Evolutionary conservation across 495 filamentous ascomycete species (phyloP).

Genomic region (Hypomontagnella submonticulosa): DNA sequence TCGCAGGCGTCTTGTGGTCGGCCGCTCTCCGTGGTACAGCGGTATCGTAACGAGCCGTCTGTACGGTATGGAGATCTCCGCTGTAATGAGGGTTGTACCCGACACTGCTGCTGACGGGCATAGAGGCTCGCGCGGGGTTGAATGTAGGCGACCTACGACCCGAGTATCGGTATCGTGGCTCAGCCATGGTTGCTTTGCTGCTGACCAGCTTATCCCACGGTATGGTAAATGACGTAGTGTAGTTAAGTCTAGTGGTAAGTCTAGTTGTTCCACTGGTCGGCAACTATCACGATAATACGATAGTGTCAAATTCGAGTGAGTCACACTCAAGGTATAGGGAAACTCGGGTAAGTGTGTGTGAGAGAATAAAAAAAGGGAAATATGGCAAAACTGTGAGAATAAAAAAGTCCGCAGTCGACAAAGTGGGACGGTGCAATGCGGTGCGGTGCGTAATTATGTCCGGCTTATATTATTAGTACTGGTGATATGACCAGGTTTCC

Average conservation of each 20-base stretch:
- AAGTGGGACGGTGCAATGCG: slow-evolving; percentile 30
- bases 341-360: slow-evolving; percentile 23
- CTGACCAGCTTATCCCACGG: slow-evolving; percentile 4
- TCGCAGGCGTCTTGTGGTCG: slow-evolving; percentile 43
- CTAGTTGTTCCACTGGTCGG: slow-evolving; percentile 4
- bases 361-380: slow-evolving; percentile 23
- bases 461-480: slow-evolving; percentile 26
- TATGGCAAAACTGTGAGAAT: slow-evolving; percentile 15
- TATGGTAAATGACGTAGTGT: slow-evolving; percentile 26
- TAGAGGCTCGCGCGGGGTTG: slow-evolving; percentile 60
- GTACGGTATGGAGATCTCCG: slow-evolving; percentile 55
- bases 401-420: slow-evolving; percentile 1
- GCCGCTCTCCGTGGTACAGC: slow-evolving; percentile 42
- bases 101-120: slow-evolving; percentile 50
- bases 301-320: slow-evolving; percentile 16
- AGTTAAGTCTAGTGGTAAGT: neutral
- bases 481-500: slow-evolving; percentile 29
- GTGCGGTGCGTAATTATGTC: slow-evolving; percentile 32
- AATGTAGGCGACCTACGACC: slow-evolving; percentile 56
- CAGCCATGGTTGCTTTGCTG: slow-evolving; percentile 51
- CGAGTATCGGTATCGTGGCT: slow-evolving; percentile 52
- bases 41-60: slow-evolving; percentile 52
- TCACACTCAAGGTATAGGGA: slow-evolving; percentile 9
- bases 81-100: slow-evolving; percentile 56
- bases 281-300: slow-evolving; percentile 23